Evolutionary conservation across 176 grass and related monocot species (phyloP).

Genomic region (barley (Hordeum vulgare)): MorexV3_pseudomolecules_assembly NC_058518.1:450109593-450110092

Average conservation of each 20-base stretch:
- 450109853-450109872: neutral
- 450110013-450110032: neutral
- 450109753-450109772: neutral
- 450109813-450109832: constrained; percentile 9
- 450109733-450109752: neutral
- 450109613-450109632: constrained; percentile 1
- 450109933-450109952: neutral
- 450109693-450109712: neutral
- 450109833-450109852: neutral
- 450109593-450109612: neutral
- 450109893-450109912: neutral
- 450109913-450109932: neutral
- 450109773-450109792: neutral
- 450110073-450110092: constrained; percentile 5
- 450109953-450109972: neutral
- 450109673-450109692: constrained; percentile 4
- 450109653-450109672: neutral
- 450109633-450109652: neutral
- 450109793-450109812: neutral
- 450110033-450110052: neutral
- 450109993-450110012: neutral
- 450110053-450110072: neutral
- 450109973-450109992: neutral
- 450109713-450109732: neutral
- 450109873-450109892: neutral